Percentiles rank a stretch among this genome's conserved stretches.
These are phyloP conservation scores for Murraya paniculata DNA, from an alignment of 345 rosid species.

Conservation along the genomic window DNA sequence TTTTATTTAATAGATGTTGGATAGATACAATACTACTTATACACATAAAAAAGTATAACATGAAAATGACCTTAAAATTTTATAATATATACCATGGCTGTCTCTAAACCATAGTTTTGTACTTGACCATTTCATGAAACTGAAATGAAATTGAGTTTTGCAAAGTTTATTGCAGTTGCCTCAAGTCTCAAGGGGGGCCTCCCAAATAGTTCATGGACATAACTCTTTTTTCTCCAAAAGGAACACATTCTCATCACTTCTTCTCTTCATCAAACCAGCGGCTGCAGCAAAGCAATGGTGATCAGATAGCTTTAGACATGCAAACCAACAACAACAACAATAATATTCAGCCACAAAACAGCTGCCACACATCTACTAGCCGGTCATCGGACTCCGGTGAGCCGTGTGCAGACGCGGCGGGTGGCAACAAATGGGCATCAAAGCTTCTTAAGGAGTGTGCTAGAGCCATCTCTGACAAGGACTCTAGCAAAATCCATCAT, in stretches of 20 bases:
- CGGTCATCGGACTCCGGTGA: constrained; percentile 50
- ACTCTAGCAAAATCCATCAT: constrained; percentile 59
- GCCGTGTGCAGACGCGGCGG: constrained; percentile 10
- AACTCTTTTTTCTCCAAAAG: constrained; percentile 27
- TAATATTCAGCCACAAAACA: constrained; percentile 24
- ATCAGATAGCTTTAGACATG: constrained; percentile 36
- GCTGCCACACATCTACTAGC: constrained; percentile 56
- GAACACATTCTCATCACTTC: constrained; percentile 7
- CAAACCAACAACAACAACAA: constrained; percentile 25
- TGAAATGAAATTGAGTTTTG: constrained; percentile 29
- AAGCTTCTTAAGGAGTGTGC: constrained; percentile 67
- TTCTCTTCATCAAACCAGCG: constrained; percentile 23
- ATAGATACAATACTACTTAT: neutral
- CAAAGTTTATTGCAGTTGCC: constrained; percentile 8
- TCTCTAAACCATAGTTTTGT: constrained; percentile 21
- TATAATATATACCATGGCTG: constrained; percentile 16
- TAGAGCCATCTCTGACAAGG: constrained; percentile 66
- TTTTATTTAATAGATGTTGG: neutral
- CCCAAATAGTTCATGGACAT: constrained; percentile 34
- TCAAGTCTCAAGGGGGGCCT: constrained; percentile 36
- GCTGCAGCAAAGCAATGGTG: constrained; percentile 23
- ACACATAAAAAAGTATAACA: neutral
- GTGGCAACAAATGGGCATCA: constrained; percentile 50
- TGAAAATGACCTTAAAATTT: constrained; percentile 24
- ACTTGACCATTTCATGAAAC: constrained; percentile 30